Percentiles rank a stretch among this genome's conserved stretches.
phyloP scores from a whole-genome alignment of 495 filamentous ascomycete genomes.

The Aspergillus carlsbadensis region DNA sequence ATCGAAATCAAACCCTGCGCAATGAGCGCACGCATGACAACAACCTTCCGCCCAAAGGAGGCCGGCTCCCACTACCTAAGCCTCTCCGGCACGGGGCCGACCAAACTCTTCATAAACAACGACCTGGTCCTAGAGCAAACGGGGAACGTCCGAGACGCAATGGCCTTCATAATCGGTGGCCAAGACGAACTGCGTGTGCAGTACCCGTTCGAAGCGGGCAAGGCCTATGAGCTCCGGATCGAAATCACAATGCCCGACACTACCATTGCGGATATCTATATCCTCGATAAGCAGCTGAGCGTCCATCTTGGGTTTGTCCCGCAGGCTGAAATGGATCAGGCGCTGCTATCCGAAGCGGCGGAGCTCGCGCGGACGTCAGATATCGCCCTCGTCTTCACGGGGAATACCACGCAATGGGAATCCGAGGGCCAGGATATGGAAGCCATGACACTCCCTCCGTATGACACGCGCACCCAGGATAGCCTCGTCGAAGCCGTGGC shows the following conservation, averaged over 20 bases:
- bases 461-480: conserved; percentile 59
- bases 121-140: conserved; percentile 11
- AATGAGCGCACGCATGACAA: neutral
- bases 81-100: conserved; percentile 10
- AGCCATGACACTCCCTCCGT: conserved; percentile 66
- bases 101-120: conserved; percentile 7
- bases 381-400: conserved; percentile 15
- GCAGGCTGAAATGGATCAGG: conserved; percentile 9
- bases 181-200: conserved; percentile 4
- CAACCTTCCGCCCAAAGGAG: neutral
- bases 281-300: neutral
- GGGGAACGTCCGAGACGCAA: conserved; percentile 13
- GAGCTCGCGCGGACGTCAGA: conserved; percentile 9
- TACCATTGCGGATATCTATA: neutral
- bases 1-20: no score
- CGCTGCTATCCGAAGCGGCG: conserved; percentile 12
- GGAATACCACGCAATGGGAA: conserved; percentile 15
- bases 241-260: neutral
- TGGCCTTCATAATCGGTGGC: conserved; percentile 12
- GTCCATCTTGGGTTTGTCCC: conserved; percentile 12
- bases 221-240: conserved; percentile 1
- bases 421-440: conserved; percentile 62
- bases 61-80: conserved; percentile 12
- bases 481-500: conserved; percentile 68
- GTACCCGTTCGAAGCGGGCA: conserved; percentile 10